Evolutionary conservation across 805 yeast genomes (phyloP).

Genomic region (Jamesozyma spencerorum): DNA sequence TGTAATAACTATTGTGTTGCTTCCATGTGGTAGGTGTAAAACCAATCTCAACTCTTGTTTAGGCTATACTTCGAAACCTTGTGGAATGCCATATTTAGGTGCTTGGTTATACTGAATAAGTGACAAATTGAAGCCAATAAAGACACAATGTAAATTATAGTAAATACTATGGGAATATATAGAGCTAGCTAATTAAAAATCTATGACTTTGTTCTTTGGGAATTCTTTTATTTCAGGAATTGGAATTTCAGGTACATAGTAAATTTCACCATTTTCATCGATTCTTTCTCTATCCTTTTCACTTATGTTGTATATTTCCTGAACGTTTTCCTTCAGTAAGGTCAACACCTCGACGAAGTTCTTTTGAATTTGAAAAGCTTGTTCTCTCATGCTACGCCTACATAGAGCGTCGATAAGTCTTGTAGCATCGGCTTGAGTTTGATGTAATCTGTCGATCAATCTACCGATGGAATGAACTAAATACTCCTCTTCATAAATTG

Average conservation of each 20-base stretch:
- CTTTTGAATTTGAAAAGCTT: constrained; percentile 74
- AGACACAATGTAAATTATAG: neutral
- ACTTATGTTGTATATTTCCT: constrained; percentile 70
- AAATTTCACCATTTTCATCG: constrained; percentile 81
- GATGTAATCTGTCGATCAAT: constrained; percentile 68
- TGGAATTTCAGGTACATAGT: constrained; percentile 67
- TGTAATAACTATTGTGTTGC: too few species aligned
- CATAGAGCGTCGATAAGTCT: constrained; percentile 66
- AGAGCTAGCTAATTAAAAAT: constrained; percentile 35
- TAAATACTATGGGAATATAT: neutral
- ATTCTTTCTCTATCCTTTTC: constrained; percentile 82
- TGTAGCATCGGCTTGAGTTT: constrained; percentile 65
- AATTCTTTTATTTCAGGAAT: constrained; percentile 58
- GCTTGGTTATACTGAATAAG: too few species aligned
- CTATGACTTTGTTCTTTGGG: constrained; percentile 48
- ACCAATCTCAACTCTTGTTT: too few species aligned
- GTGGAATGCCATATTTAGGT: too few species aligned
- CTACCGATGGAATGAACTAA: constrained; percentile 82
- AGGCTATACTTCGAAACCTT: too few species aligned
- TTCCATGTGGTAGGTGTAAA: too few species aligned
- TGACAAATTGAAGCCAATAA: too few species aligned
- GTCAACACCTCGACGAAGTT: constrained; percentile 49
- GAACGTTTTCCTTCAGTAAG: constrained; percentile 49
- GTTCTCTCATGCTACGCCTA: constrained; percentile 62
- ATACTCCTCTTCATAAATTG: constrained; percentile 94